Evolutionary conservation across 805 yeast species (phyloP).

Genomic region (Pichia pseudocactophila): DNA sequence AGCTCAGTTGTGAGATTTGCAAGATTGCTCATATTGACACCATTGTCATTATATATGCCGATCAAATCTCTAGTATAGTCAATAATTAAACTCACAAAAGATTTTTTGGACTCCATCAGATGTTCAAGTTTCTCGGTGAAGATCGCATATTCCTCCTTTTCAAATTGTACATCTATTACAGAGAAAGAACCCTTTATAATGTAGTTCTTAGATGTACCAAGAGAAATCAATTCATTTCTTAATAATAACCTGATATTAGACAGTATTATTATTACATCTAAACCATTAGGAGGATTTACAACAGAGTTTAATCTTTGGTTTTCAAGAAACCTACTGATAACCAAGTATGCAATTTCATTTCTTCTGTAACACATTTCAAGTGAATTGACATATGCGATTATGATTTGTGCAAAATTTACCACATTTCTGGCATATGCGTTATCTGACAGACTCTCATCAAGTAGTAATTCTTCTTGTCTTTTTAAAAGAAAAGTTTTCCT

Average conservation of each 20-base stretch:
- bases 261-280: conserved; percentile 13
- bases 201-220: conserved; percentile 27
- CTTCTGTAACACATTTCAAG: conserved; percentile 21
- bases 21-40: conserved; percentile 50
- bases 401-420: conserved; percentile 23
- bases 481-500: conserved; percentile 17
- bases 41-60: conserved; percentile 40
- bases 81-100: conserved; percentile 37
- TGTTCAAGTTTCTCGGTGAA: conserved; percentile 15
- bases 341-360: conserved; percentile 33
- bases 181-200: conserved; percentile 25
- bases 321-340: conserved; percentile 34
- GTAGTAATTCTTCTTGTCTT: conserved; percentile 16
- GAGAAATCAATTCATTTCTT: conserved; percentile 33
- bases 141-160: conserved; percentile 5
- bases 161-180: conserved; percentile 5
- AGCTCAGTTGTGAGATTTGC: conserved; percentile 72
- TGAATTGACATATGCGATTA: conserved; percentile 19
- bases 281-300: conserved; percentile 18
- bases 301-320: conserved; percentile 14
- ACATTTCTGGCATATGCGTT: conserved; percentile 24
- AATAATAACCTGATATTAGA: conserved; percentile 44
- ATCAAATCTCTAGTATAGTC: conserved; percentile 49
- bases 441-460: conserved; percentile 16
- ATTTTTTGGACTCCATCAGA: conserved; percentile 25